These are phyloP conservation scores for Hypoxylon rickii DNA, from an alignment of 495 filamentous ascomycete species.

Conservation along the genomic window DNA sequence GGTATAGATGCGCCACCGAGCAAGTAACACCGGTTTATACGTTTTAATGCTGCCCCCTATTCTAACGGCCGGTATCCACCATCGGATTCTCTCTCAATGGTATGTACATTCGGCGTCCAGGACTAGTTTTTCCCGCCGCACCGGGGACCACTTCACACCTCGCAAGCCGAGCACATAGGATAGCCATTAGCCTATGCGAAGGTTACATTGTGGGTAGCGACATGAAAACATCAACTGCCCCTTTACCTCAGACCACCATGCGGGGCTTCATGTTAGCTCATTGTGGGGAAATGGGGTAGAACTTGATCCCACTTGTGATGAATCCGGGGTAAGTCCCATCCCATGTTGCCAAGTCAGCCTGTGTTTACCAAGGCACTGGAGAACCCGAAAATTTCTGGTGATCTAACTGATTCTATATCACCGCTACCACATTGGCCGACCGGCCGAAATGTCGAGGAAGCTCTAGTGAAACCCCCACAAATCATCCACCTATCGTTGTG, in stretches of 20 bases:
- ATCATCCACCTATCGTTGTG: slow-evolving; percentile 33
- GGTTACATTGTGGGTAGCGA: too few species aligned
- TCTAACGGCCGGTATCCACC: too few species aligned
- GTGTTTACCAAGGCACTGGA: background rate
- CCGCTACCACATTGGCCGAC: slow-evolving; percentile 16
- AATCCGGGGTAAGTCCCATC: background rate
- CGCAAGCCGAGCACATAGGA: too few species aligned
- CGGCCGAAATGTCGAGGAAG: slow-evolving; percentile 11
- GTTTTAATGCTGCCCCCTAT: too few species aligned
- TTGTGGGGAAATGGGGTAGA: slow-evolving; percentile 5
- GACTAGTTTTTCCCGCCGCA: too few species aligned
- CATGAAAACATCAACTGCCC: slow-evolving; percentile 7
- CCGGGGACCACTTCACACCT: too few species aligned
- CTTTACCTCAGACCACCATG: slow-evolving; percentile 4
- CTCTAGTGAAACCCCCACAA: slow-evolving; percentile 21
- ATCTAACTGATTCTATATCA: slow-evolving; percentile 4
- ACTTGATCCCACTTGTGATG: background rate
- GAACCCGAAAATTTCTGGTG: background rate
- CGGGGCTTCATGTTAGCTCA: slow-evolving; percentile 9
- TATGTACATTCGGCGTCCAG: too few species aligned
- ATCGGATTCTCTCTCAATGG: too few species aligned
- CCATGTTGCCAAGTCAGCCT: slow-evolving; percentile 1
- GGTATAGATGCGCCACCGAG: too few species aligned
- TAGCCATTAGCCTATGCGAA: slow-evolving; percentile 7
- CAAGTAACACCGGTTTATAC: too few species aligned